A percentile compares a stretch with the other conserved stretches of the same genome.
Conservation (phyloP, 2,329 filamentous ascomycete genomes). For the Aspergillus novofumigatus region DNA sequence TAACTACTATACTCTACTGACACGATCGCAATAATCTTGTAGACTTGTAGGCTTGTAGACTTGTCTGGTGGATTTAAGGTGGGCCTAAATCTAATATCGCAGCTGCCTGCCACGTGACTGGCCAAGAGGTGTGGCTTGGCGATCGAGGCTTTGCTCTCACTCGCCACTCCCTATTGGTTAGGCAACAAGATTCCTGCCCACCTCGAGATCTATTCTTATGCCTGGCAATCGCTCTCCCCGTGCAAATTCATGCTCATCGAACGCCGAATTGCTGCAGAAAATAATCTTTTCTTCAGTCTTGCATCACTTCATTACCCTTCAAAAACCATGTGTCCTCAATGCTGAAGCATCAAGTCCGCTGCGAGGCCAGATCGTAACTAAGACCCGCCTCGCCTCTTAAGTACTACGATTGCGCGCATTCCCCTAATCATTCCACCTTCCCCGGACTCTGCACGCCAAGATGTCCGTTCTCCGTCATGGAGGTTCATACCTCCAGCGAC, state of each 20-base stretch:
- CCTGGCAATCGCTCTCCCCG: conserved; percentile 4
- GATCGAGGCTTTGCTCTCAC: conserved; percentile 21
- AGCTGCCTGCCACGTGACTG: conserved; percentile 30
- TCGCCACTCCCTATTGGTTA: conserved; percentile 37
- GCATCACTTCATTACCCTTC: background rate
- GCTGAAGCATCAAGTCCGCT: background rate
- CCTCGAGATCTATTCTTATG: conserved; percentile 24
- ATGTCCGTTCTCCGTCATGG: conserved; percentile 47
- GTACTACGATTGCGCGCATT: conserved; percentile 10
- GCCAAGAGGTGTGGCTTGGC: conserved; percentile 20
- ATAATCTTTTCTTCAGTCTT: background rate
- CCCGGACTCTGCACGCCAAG: conserved; percentile 21
- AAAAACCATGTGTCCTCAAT: background rate
- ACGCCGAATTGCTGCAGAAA: background rate
- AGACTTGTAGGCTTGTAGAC: background rate
- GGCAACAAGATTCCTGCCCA: conserved; percentile 40
- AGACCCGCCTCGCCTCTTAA: background rate
- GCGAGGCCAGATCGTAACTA: conserved; percentile 7
- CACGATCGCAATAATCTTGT: too few species aligned
- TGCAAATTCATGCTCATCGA: background rate
- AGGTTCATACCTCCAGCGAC: conserved; percentile 43
- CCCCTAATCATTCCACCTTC: conserved; percentile 4
- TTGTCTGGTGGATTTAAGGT: background rate
- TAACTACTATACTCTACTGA: background rate
- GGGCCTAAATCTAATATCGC: conserved; percentile 14